Percentiles rank a stretch among this genome's conserved stretches.
Conservation (phyloP, 139 green algal species). For the Chlamydomonas urium region DNA sequence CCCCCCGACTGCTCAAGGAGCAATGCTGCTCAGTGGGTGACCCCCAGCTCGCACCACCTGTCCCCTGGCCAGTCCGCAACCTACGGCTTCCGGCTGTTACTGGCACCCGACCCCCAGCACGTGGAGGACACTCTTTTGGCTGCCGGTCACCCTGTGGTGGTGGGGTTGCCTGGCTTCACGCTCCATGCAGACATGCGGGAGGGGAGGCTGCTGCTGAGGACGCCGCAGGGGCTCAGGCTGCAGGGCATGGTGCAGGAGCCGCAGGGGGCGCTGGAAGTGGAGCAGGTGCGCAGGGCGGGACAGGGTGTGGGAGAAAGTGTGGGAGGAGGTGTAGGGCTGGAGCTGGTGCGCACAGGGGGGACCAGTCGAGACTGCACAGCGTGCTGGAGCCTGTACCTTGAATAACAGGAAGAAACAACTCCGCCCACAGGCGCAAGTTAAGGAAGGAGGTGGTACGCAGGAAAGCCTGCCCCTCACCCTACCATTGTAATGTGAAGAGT, state of each 20-base stretch:
- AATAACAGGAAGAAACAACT: too few species aligned
- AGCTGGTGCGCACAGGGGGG: too few species aligned
- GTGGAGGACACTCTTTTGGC: conserved; percentile 16
- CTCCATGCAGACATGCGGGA: conserved; percentile 13
- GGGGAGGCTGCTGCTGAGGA: neutral
- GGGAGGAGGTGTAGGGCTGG: too few species aligned
- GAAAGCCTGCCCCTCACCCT: too few species aligned
- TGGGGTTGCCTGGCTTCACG: conserved; percentile 14
- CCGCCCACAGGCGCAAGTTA: too few species aligned
- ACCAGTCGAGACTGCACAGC: too few species aligned
- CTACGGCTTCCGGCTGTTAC: conserved; percentile 6
- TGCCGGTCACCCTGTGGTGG: conserved; percentile 15
- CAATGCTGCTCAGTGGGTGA: conserved; percentile 6
- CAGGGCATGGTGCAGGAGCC: neutral
- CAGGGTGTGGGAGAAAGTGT: too few species aligned
- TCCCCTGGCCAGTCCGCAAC: neutral
- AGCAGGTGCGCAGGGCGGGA: too few species aligned
- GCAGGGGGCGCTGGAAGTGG: neutral
- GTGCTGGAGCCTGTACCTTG: too few species aligned
- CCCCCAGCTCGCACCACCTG: neutral
- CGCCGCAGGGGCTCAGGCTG: neutral
- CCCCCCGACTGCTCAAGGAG: neutral
- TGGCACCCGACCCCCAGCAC: neutral
- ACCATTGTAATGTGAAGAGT: too few species aligned
- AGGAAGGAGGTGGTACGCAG: too few species aligned